Percentiles rank a stretch among this genome's conserved stretches.
Evolutionary conservation across 164 flowering plant species (phyloP).

Genomic region (Akebia trifoliata): DNA sequence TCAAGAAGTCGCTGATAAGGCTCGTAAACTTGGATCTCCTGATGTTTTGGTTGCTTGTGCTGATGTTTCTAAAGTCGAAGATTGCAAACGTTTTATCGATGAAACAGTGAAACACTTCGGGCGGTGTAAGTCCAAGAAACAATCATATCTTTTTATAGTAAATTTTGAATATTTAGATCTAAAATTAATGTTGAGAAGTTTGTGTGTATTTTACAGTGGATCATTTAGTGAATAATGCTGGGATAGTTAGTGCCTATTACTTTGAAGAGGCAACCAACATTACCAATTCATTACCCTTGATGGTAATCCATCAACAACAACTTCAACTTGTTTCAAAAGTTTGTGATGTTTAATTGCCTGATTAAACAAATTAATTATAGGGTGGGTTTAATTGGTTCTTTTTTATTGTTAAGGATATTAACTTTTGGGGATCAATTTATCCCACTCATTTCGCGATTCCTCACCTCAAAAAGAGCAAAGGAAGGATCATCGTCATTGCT

Average conservation of each 20-base stretch:
- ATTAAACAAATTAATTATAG: no score
- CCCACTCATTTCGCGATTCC: conserved; percentile 41
- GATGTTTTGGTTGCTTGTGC: conserved; percentile 37
- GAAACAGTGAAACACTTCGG: conserved; percentile 43
- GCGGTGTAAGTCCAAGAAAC: conserved; percentile 28
- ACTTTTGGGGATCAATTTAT: conserved; percentile 55
- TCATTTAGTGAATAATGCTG: conserved; percentile 68
- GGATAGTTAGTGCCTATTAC: conserved; percentile 26
- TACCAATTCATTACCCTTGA: conserved; percentile 15
- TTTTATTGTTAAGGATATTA: conserved; percentile 29
- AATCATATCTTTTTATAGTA: not conserved
- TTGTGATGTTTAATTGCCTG: no score
- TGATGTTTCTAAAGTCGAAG: conserved; percentile 46
- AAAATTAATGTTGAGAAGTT: no score
- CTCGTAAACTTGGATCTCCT: conserved; percentile 39
- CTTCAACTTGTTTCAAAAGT: not conserved
- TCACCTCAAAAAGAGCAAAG: conserved; percentile 37
- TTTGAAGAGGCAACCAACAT: conserved; percentile 33
- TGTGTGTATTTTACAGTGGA: conserved; percentile 47
- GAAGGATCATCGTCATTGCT: conserved; percentile 40
- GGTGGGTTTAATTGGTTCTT: no score
- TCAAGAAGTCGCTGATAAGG: conserved; percentile 30
- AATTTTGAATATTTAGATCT: not conserved
- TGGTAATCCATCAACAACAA: conserved; percentile 39
- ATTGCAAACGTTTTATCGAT: conserved; percentile 35